Percentiles rank a stretch among this genome's conserved stretches.
Evolutionary conservation across 768 basidiomycete species (phyloP).

Genomic region (Boletellus sp.): DNA sequence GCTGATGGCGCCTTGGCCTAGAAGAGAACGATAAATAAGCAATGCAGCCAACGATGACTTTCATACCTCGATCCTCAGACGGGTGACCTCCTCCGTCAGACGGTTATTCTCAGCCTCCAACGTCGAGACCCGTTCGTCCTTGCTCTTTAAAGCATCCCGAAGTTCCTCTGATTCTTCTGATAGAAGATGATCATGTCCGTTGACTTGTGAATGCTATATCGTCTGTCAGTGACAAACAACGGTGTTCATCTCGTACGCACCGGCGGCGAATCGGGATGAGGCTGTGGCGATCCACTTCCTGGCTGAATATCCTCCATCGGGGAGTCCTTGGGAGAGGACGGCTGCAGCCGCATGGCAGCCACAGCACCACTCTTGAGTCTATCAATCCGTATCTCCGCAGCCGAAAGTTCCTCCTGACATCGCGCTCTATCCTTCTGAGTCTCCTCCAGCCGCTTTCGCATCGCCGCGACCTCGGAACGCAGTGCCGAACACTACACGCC

Average conservation of each 20-base stretch:
- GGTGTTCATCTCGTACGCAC: constrained; percentile 54
- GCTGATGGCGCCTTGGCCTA: constrained; percentile 43
- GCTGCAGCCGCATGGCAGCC: constrained; percentile 40
- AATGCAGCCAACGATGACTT: neutral
- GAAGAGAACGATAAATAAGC: neutral
- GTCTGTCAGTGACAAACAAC: constrained; percentile 34
- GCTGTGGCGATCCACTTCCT: constrained; percentile 44
- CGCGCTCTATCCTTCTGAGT: constrained; percentile 45
- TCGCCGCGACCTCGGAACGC: constrained; percentile 53
- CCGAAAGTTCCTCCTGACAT: constrained; percentile 49
- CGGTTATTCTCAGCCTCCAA: constrained; percentile 44
- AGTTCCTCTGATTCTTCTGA: constrained; percentile 40
- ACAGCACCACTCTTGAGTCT: constrained; percentile 56
- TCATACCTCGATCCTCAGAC: constrained; percentile 45
- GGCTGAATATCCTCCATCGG: constrained; percentile 26
- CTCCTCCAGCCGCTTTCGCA: constrained; percentile 49
- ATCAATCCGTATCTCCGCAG: constrained; percentile 60
- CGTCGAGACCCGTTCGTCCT: constrained; percentile 44
- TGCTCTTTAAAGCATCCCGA: constrained; percentile 23
- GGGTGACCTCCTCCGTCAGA: constrained; percentile 44
- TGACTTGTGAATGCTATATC: constrained; percentile 40
- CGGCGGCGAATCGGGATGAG: constrained; percentile 59
- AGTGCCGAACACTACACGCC: constrained; percentile 49
- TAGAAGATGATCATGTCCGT: constrained; percentile 40
- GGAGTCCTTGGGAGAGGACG: constrained; percentile 33